Base-by-base conservation (phyloP, 2,329 filamentous ascomycete species). In the Lizonia empirigonia region DNA sequence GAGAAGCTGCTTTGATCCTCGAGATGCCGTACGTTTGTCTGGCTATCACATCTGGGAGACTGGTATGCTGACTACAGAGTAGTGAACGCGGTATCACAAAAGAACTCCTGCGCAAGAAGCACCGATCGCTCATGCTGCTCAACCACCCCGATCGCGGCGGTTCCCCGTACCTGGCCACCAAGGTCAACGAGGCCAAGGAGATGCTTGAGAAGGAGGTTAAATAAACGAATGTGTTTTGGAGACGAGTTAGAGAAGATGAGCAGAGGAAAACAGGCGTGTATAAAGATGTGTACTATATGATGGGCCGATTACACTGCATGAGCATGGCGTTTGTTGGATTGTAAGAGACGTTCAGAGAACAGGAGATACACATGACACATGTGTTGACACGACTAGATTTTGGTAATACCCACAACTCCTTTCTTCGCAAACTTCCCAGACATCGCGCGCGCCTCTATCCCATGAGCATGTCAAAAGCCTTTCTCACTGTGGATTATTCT, bases 151-250 rank as follows among this genome's bases (percentile, higher is more conserved):
- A 99, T 81, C 89, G 94, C 70, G 94, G 94, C 60, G 94, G 94
- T 30, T 97, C 91, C 71, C 94, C 94, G 7, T 99, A 97, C 72
- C 79, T 99, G 35, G 94, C 94, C 12, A 97, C 92, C 45, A 99
- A 99, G 76, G 89, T 99, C 72, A 99, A 99, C 77, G 94, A 99
- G 75, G 94, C 94, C 30, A 99, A 99, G 76, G 93, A 97, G 73
- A 85, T 97, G 58, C 73, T 99, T 62, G 94, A 99, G 73, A 97
- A 96, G 76, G 69, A 73, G 38, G 54, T 72, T 2, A 72, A 72
- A 53, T 67, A 64, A 53, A 26, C 22, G 7, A 2, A 13, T 19
- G 9, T 3, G 1, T 9, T 12, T 3, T 7, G 1, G 7, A 1
- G 5, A 24, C 7, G 20, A 33, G 20, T 0, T 15, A 9, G 32